Percentiles rank a stretch among this genome's conserved stretches.
Conservation (phyloP, 495 filamentous ascomycete genomes). For the Glonium stellatum region DNA sequence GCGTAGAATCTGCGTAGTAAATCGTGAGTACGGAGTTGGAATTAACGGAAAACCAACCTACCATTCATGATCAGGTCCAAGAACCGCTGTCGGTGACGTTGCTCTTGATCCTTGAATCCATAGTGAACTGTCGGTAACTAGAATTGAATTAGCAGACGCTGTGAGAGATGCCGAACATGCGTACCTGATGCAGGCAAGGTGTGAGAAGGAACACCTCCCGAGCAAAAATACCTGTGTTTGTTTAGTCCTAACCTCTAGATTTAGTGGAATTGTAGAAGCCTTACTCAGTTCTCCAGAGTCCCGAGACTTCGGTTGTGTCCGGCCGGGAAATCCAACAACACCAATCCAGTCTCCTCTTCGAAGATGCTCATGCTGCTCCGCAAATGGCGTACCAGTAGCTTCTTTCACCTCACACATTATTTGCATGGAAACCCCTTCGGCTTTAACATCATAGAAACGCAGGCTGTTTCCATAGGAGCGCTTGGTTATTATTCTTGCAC, state of each 20-base stretch:
- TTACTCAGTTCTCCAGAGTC: conserved; percentile 73
- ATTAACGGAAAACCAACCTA: no score
- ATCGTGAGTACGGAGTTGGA: not conserved
- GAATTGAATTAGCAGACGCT: no score
- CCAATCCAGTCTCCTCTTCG: conserved; percentile 87
- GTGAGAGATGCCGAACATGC: no score
- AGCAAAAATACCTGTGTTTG: conserved; percentile 59
- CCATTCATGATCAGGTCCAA: conserved; percentile 94
- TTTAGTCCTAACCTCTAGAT: no score
- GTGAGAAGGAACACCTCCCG: conserved; percentile 75
- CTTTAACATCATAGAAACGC: conserved; percentile 86
- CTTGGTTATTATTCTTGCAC: conserved; percentile 69
- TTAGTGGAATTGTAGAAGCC: no score
- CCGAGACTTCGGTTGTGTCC: conserved; percentile 82
- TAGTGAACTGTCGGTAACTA: conserved; percentile 64
- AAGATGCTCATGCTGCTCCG: conserved; percentile 82
- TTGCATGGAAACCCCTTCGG: conserved; percentile 78
- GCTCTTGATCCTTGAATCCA: conserved; percentile 91
- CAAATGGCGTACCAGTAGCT: conserved; percentile 58
- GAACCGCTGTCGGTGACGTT: conserved; percentile 82
- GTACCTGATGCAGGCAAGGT: conserved; percentile 89
- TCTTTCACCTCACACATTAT: conserved; percentile 75
- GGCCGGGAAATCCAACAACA: conserved; percentile 80
- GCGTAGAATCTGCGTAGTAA: conserved; percentile 44
- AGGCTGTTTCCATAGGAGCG: conserved; percentile 75